Conservation (phyloP, 2,329 filamentous ascomycete species). For the Aspergillus jensenii region DNA sequence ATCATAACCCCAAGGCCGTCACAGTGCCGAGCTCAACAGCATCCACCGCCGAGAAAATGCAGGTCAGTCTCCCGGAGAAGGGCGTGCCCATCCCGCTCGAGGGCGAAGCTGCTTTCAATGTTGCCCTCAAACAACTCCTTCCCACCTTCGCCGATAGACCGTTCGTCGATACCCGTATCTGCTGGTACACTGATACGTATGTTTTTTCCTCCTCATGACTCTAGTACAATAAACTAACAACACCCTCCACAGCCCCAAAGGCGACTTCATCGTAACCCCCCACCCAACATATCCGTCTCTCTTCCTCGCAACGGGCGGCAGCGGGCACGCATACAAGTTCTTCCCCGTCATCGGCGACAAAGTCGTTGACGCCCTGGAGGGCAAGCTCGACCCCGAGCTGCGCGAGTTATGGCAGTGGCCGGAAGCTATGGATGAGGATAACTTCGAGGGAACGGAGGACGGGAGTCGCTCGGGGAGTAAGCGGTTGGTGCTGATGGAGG, state of each 20-base stretch:
- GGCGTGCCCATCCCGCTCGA: conserved; percentile 49
- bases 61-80: conserved; percentile 41
- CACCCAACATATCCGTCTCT: conserved; percentile 59
- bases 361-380: conserved; percentile 49
- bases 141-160: conserved; percentile 60
- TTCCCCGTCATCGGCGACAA: conserved; percentile 55
- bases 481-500: conserved; percentile 37
- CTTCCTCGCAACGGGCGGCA: conserved; percentile 54
- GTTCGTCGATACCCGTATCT: conserved; percentile 64
- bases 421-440: conserved; percentile 16
- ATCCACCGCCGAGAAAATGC: conserved; percentile 24
- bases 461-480: conserved; percentile 39
- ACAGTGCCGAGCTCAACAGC: conserved; percentile 28
- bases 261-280: conserved; percentile 70
- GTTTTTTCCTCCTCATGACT: conserved; percentile 13
- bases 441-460: conserved; percentile 36
- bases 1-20: conserved; percentile 47
- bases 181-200: conserved; percentile 74
- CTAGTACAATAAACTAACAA: background rate
- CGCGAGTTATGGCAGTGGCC: conserved; percentile 46
- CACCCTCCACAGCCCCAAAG: conserved; percentile 48
- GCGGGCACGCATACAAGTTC: conserved; percentile 57
- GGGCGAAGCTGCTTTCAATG: conserved; percentile 61
- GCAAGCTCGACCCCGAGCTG: conserved; percentile 43
- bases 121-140: conserved; percentile 61